phyloP scores from a whole-genome alignment of 2,329 filamentous ascomycete genomes.

The Xylariaceae sp. region DNA sequence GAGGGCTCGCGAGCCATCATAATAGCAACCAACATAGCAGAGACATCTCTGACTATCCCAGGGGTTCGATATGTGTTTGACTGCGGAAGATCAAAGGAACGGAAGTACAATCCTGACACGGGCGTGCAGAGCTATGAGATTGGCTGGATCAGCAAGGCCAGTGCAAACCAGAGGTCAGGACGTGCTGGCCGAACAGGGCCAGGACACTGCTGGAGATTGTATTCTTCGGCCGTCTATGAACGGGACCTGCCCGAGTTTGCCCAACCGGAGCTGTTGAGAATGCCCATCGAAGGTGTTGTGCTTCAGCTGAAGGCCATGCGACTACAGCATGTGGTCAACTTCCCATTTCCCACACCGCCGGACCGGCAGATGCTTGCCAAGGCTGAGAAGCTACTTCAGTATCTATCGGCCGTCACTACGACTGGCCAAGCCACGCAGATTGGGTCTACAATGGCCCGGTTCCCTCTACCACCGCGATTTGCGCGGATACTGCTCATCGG shows the following conservation, averaged over 20 bases:
- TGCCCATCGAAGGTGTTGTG: slow-evolving; percentile 87
- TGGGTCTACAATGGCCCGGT: slow-evolving; percentile 76
- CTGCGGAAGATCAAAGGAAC: slow-evolving; percentile 76
- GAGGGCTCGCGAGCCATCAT: slow-evolving; percentile 80
- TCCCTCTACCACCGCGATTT: slow-evolving; percentile 85
- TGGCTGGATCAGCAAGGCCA: slow-evolving; percentile 96
- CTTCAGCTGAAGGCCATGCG: slow-evolving; percentile 94
- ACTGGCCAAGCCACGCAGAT: slow-evolving; percentile 70
- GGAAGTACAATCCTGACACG: slow-evolving; percentile 77
- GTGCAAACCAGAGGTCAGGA: slow-evolving; percentile 82
- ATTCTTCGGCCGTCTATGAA: slow-evolving; percentile 90
- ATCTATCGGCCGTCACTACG: slow-evolving; percentile 70
- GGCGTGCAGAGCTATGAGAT: slow-evolving; percentile 95
- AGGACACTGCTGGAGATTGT: slow-evolving; percentile 90
- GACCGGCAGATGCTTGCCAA: slow-evolving; percentile 67
- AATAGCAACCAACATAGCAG: slow-evolving; percentile 90
- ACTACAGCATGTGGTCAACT: slow-evolving; percentile 81
- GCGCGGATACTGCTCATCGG: slow-evolving; percentile 88
- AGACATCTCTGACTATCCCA: slow-evolving; percentile 90
- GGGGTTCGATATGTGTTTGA: slow-evolving; percentile 86
- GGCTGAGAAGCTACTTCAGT: slow-evolving; percentile 79
- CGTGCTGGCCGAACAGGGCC: slow-evolving; percentile 93
- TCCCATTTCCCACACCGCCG: slow-evolving; percentile 91
- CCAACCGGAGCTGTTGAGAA: slow-evolving; percentile 80
- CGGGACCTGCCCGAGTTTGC: slow-evolving; percentile 80